Conservation (phyloP, 2,329 filamentous ascomycete species). For the Trichophyton rubrum region DNA sequence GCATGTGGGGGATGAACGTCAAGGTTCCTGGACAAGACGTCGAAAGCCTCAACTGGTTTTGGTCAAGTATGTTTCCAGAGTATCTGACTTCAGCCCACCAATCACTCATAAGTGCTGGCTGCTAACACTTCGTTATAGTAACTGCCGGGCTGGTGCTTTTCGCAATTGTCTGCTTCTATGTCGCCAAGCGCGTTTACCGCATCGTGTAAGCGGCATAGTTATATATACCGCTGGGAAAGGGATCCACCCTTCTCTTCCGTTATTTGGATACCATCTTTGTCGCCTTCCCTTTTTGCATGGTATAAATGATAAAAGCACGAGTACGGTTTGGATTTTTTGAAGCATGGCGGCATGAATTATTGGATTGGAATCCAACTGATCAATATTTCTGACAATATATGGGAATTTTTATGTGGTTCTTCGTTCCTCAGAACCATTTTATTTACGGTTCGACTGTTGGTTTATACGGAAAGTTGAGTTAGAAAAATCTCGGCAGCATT, state of each 20-base stretch:
- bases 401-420: background rate
- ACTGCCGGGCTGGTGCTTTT: constrained; percentile 67
- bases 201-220: constrained; percentile 38
- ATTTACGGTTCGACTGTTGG: background rate
- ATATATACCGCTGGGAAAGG: background rate
- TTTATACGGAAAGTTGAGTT: background rate
- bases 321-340: background rate
- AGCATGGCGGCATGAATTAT: background rate
- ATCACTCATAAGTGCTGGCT: constrained; percentile 5
- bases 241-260: background rate
- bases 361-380: background rate
- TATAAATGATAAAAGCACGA: background rate
- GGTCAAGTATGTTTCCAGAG: constrained; percentile 41
- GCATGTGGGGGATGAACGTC: constrained; percentile 98
- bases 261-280: background rate
- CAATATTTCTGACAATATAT: background rate
- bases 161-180: constrained; percentile 64
- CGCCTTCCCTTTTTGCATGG: background rate
- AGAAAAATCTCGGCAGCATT: no score
- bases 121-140: constrained; percentile 28
- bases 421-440: no score
- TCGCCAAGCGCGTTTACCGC: constrained; percentile 72
- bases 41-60: constrained; percentile 68
- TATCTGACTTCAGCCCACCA: background rate
- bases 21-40: constrained; percentile 85